These are phyloP conservation scores for Apium graveolens DNA, from an alignment of 129 eudicot genomes.

Conservation along the genomic window DNA sequence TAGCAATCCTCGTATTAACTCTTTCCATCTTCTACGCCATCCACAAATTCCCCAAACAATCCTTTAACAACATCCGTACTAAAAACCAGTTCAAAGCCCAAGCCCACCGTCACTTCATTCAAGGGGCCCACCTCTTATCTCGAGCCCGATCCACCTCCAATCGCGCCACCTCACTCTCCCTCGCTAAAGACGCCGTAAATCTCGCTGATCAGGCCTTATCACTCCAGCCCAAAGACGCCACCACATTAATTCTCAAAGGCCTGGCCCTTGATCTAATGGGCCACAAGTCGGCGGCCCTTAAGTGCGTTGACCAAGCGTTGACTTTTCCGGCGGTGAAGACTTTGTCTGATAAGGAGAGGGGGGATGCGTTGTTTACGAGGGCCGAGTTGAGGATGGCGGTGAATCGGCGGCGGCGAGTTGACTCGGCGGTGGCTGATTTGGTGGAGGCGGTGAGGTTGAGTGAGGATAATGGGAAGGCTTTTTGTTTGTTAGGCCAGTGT, in stretches of 20 bases:
- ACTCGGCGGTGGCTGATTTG: constrained; percentile 46
- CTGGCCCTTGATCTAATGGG: constrained; percentile 34
- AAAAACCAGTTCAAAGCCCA: constrained; percentile 26
- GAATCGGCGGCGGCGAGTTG: constrained; percentile 35
- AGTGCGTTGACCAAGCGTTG: constrained; percentile 38
- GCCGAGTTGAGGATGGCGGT: constrained; percentile 34
- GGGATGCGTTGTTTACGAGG: constrained; percentile 45
- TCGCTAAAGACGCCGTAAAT: constrained; percentile 12
- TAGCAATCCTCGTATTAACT: constrained; percentile 28
- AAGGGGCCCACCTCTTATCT: constrained; percentile 45
- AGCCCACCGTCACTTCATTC: constrained; percentile 48
- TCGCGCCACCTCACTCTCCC: constrained; percentile 14
- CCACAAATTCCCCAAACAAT: constrained; percentile 31
- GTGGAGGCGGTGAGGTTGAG: constrained; percentile 40
- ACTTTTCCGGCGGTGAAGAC: constrained; percentile 33
- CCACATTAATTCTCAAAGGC: constrained; percentile 39
- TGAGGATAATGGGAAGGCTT: constrained; percentile 29
- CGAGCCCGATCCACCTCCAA: constrained; percentile 34
- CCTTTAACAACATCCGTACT: constrained; percentile 35
- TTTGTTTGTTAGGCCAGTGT: constrained; percentile 45
- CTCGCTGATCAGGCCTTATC: constrained; percentile 45
- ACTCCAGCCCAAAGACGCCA: constrained; percentile 35
- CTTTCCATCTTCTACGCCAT: constrained; percentile 28
- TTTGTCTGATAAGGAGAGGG: constrained; percentile 31
- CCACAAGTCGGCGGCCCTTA: constrained; percentile 32